Evolutionary conservation across 768 basidiomycete species (phyloP).

Genomic region (Lactifluus rugatus): DNA sequence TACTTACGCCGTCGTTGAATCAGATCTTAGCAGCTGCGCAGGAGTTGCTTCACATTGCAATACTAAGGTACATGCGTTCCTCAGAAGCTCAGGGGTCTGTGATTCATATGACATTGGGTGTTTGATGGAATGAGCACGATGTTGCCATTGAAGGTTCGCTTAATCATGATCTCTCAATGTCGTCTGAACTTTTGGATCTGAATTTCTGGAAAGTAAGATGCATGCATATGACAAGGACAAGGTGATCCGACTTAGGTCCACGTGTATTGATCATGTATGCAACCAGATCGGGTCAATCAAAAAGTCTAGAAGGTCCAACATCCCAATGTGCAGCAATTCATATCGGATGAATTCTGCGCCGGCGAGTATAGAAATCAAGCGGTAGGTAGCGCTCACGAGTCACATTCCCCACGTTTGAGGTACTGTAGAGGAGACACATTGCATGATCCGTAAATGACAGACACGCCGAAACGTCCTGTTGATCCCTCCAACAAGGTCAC

Average conservation of each 20-base stretch:
- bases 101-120: background rate
- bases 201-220: background rate
- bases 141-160: background rate
- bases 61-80: no score
- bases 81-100: background rate
- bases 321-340: background rate
- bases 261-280: background rate
- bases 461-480: background rate
- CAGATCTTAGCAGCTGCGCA: no score
- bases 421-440: background rate
- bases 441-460: slow-evolving; percentile 3
- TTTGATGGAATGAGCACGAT: background rate
- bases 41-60: no score
- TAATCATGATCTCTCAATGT: background rate
- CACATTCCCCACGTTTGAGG: slow-evolving; percentile 2
- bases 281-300: slow-evolving; percentile 1
- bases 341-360: background rate
- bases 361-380: background rate
- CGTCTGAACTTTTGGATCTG: background rate
- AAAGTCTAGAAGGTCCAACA: slow-evolving; percentile 7
- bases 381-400: background rate
- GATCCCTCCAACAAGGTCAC: background rate
- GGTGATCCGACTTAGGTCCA: background rate
- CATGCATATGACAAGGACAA: no score
- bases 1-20: no score